A percentile compares a stretch with the other conserved stretches of the same genome.
Conservation (phyloP, 2,329 filamentous ascomycete species). For the Rhynchosporium graminicola region DNA sequence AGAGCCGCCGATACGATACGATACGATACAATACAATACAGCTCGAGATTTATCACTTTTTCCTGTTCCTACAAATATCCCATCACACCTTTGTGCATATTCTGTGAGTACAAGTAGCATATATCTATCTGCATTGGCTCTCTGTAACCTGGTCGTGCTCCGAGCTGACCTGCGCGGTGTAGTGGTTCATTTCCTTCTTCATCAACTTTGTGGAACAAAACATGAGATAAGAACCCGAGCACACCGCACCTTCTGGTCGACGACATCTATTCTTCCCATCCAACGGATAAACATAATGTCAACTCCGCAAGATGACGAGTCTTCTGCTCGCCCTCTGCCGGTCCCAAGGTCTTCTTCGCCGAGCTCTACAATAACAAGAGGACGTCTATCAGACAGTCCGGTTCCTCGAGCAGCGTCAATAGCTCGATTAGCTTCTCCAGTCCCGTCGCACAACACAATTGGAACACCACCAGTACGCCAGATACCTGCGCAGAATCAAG, state of each 20-base stretch:
- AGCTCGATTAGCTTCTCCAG: conserved; percentile 60
- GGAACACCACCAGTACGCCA: conserved; percentile 52
- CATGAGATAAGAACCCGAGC: conserved; percentile 26
- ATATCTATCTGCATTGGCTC: background rate
- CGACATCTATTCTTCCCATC: conserved; percentile 16
- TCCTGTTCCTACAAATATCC: background rate
- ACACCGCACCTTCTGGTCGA: conserved; percentile 13
- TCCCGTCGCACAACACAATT: conserved; percentile 46
- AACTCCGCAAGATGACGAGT: conserved; percentile 38
- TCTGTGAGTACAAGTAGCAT: background rate
- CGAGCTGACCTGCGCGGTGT: conserved; percentile 15
- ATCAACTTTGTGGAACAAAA: conserved; percentile 6
- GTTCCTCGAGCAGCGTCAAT: conserved; percentile 60
- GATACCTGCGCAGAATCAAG: conserved; percentile 49
- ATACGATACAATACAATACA: background rate
- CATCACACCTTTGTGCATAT: conserved; percentile 2
- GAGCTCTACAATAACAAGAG: conserved; percentile 45
- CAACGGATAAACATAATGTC: conserved; percentile 35
- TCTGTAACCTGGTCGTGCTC: background rate
- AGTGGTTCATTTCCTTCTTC: conserved; percentile 13
- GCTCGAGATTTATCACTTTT: background rate
- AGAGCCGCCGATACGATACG: background rate
- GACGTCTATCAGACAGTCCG: conserved; percentile 45
- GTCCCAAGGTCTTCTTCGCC: conserved; percentile 51
- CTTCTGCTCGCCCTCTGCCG: conserved; percentile 42